Evolutionary conservation across 1,139 yeast genomes (phyloP).

Genomic region (Yamadazyma spencermartinsiae): DNA sequence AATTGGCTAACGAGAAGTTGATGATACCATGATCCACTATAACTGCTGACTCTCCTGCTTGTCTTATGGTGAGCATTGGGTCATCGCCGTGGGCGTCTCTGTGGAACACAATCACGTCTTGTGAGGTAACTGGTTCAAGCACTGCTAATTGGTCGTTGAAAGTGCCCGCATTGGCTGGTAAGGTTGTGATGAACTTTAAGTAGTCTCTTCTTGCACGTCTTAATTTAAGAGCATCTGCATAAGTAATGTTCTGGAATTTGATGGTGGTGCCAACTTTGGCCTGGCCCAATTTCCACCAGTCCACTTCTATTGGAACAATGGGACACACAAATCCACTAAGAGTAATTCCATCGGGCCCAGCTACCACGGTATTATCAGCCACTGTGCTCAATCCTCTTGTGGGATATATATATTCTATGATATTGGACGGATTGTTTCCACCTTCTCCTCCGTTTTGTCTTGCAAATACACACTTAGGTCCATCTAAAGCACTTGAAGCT

Average conservation of each 20-base stretch:
- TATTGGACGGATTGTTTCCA: slow-evolving; percentile 9
- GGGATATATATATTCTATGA: slow-evolving; percentile 9
- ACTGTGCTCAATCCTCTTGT: slow-evolving; percentile 7
- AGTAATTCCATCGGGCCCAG: slow-evolving; percentile 28
- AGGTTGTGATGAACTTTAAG: slow-evolving; percentile 6
- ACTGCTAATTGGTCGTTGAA: background rate
- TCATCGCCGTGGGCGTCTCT: slow-evolving; percentile 3
- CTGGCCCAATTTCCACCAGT: slow-evolving; percentile 36
- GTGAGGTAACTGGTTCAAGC: background rate
- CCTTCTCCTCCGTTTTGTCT: slow-evolving; percentile 9
- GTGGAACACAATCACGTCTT: slow-evolving; percentile 6
- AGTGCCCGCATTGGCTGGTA: background rate
- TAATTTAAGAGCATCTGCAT: slow-evolving; percentile 23
- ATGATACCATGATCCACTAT: slow-evolving; percentile 8
- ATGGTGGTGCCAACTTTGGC: slow-evolving; percentile 24
- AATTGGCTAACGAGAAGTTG: slow-evolving; percentile 7
- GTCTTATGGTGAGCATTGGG: slow-evolving; percentile 6
- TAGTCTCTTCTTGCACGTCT: slow-evolving; percentile 17
- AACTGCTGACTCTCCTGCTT: slow-evolving; percentile 8
- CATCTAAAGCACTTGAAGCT: slow-evolving; percentile 8
- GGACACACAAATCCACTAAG: slow-evolving; percentile 31
- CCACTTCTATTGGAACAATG: slow-evolving; percentile 25
- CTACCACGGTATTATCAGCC: slow-evolving; percentile 9
- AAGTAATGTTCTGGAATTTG: slow-evolving; percentile 22
- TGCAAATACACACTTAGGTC: slow-evolving; percentile 7